These are phyloP conservation scores for Annulohypoxylon moriforme DNA, from an alignment of 495 filamentous ascomycete genomes.

Conservation along the genomic window DNA sequence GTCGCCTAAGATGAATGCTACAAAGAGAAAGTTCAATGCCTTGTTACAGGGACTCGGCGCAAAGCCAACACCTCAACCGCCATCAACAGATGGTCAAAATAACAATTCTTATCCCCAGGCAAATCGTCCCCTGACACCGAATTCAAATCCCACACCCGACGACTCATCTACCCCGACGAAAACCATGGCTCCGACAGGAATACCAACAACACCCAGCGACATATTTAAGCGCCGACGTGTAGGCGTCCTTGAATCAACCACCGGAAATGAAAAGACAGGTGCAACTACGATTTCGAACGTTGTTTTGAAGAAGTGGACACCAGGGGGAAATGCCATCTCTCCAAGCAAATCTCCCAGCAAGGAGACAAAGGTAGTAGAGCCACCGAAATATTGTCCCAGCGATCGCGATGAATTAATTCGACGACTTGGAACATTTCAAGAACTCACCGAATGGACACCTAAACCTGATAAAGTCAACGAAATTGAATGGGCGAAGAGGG, in stretches of 20 bases:
- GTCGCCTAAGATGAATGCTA: conserved; percentile 60
- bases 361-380: conserved; percentile 35
- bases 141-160: conserved; percentile 31
- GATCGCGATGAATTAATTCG: conserved; percentile 85
- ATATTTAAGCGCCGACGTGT: conserved; percentile 62
- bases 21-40: conserved; percentile 68
- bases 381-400: conserved; percentile 80
- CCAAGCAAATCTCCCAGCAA: conserved; percentile 31
- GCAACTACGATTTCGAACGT: conserved; percentile 54
- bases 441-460: conserved; percentile 86
- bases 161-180: conserved; percentile 42
- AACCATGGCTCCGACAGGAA: conserved; percentile 22
- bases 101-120: conserved; percentile 33
- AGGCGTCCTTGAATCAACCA: conserved; percentile 43
- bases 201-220: conserved; percentile 45
- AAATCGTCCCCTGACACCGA: conserved; percentile 38
- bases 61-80: conserved; percentile 43
- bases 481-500: conserved; percentile 93
- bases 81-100: conserved; percentile 31
- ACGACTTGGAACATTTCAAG: conserved; percentile 86
- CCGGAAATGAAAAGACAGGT: conserved; percentile 32
- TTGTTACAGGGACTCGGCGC: conserved; percentile 64
- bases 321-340: conserved; percentile 19
- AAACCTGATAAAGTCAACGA: conserved; percentile 87
- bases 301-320: conserved; percentile 56